Percentiles rank a stretch among this genome's conserved stretches.
These are phyloP conservation scores for Cryptococcus jaspeensis DNA, from an alignment of 1,284 basidiomycete genomes.

Conservation along the genomic window DNA sequence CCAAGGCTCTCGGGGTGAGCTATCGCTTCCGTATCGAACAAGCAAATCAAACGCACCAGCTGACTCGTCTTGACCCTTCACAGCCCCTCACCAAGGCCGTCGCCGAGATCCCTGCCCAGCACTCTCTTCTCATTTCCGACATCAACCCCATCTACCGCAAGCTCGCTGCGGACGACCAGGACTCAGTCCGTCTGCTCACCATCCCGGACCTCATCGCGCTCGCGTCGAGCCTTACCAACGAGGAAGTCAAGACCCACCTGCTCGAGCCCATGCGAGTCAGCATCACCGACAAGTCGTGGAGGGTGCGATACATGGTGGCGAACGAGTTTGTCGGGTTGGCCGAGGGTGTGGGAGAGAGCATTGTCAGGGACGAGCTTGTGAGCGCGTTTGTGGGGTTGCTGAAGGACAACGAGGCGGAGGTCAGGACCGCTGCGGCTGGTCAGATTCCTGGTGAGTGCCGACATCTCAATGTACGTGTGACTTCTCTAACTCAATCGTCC, in stretches of 20 bases:
- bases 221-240: constrained; percentile 75
- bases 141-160: constrained; percentile 91
- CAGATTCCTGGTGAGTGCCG: constrained; percentile 82
- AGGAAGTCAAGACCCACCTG: constrained; percentile 88
- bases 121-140: constrained; percentile 72
- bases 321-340: constrained; percentile 94
- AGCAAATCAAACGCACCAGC: neutral
- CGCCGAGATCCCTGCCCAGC: constrained; percentile 61
- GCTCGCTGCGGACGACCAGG: constrained; percentile 94
- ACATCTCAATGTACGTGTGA: neutral
- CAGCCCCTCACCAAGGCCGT: constrained; percentile 73
- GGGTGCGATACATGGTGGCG: constrained; percentile 98
- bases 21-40: neutral
- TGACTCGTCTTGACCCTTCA: neutral
- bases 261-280: constrained; percentile 83
- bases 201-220: constrained; percentile 95
- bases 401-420: constrained; percentile 99
- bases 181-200: constrained; percentile 93
- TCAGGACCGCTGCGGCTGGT: constrained; percentile 90
- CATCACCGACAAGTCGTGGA: constrained; percentile 95
- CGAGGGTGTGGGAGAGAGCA: constrained; percentile 82
- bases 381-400: constrained; percentile 89
- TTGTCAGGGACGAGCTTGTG: constrained; percentile 92
- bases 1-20: constrained; percentile 91
- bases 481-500: constrained; percentile 4